Base-by-base conservation (phyloP, 2,329 filamentous ascomycete species). In the Pseudogymnoascus sp. region DNA sequence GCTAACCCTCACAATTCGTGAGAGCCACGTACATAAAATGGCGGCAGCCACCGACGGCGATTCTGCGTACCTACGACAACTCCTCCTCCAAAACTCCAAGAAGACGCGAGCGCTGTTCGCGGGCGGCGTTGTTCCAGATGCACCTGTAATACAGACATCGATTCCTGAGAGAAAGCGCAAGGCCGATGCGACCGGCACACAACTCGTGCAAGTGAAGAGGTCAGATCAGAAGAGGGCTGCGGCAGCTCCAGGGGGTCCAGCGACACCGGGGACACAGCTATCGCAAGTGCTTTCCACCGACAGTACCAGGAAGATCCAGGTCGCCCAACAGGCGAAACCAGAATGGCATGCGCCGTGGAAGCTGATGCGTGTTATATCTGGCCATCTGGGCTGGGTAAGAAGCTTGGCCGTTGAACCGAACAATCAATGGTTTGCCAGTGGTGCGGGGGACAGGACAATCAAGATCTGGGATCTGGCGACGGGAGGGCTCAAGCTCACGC, bases 301-400 rank as follows among this genome's bases (percentile, higher is more conserved):
- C 16, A 60, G 52, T 26, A 45, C 35, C 39, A 63, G 60, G 38
- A 63, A 37, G 60, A 29, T 63, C 37, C 67, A 71, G 60, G 84
- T 82, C 14, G 82, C 87, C 62, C 79, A 83, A 68, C 86, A 88
- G 68, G 80, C 86, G 63, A 91, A 88, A 74, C 95, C 95, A 0
- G 89, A 97, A 63, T 99, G 94, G 94, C 94, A 99, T 74, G 85
- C 92, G 65, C 95, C 95, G 11, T 99, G 95, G 94, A 97, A 97
- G 82, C 81, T 97, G 64, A 95, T 96, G 89, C 86, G 94, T 65
- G 95, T 99, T 65, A 96, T 99, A 67, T 96, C 92, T 0, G 94
- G 95, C 14, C 94, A 97, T 74, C 76, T 99, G 69, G 94, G 94
- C 26, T 99, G 94, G 94, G 94, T 99, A 66, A 83, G 92, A 65